Base-by-base conservation (phyloP, 2,329 filamentous ascomycete species). In the Gnomoniopsis sp. region DNA sequence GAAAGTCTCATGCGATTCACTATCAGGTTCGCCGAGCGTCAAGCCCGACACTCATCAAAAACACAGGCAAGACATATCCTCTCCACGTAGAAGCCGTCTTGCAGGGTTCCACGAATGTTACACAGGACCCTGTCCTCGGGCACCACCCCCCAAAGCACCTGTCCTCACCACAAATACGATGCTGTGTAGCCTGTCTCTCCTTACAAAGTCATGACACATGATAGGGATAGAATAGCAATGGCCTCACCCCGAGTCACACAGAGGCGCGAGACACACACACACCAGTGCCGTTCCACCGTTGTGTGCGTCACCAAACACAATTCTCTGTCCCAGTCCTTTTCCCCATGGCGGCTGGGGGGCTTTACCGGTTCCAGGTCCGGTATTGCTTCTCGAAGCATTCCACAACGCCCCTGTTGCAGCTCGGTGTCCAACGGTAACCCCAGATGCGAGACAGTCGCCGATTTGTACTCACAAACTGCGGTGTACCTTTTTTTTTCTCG, bases 351-450 rank as follows among this genome's bases (percentile, higher is more conserved):
- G 4, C 4, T 30, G 26, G 26, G 26, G 26, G 4, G 8, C 4
- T 8, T 30, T 30, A 8, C 26, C 26, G 26, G n/a, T 30, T 11
- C 36, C 36, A 4, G 36, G 36, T 17, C 36, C 12, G 36, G 36
- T 23, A 17, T 48, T 50, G 33, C 38, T 57, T 57, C 55, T 57
- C 55, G 55, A 57, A 57, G 49, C 38, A 23, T 51, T 57, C 19
- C 26, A 38, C 55, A n/a, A 48, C 48, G 33, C 55, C 23, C 11
- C 26, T 47, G 43, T 34, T 36, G 47, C 55, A 49, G 44, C 15
- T 60, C 58, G 58, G 58, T 60, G 58, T 60, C 55, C 54, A 60
- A 60, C 58, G 33, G 56, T 51, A 60, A 60, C 55, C 43, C 48
- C 51, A 57, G 51, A 53, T 60, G 38, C 52, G 49, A 55, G 52